Percentiles rank a stretch among this genome's conserved stretches.
phyloP scores from a whole-genome alignment of 2,329 filamentous ascomycete genomes.

The Daldinia sp. region DNA sequence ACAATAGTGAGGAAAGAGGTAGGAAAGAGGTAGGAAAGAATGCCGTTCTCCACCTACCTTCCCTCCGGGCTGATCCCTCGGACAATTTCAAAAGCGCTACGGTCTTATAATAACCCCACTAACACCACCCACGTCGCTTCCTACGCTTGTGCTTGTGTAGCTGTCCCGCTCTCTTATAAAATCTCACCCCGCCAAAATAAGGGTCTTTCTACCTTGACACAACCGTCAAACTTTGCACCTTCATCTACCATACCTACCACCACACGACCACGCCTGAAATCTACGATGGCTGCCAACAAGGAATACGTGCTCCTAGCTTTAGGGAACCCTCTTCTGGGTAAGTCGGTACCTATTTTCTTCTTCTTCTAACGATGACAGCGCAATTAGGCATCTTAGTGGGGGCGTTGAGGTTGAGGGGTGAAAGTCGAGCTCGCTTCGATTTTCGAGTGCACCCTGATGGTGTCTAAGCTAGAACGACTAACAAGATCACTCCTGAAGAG shows the following conservation, averaged over 20 bases:
- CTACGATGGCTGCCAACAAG: slow-evolving; percentile 75
- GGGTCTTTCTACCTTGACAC: slow-evolving; percentile 30
- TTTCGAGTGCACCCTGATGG: not conserved
- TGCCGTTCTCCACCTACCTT: slow-evolving; percentile 30
- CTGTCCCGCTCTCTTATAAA: slow-evolving; percentile 39
- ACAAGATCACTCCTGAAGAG: not conserved
- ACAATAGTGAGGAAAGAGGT: too few species aligned
- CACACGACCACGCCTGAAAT: slow-evolving; percentile 28
- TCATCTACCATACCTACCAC: not conserved
- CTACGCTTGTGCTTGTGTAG: not conserved
- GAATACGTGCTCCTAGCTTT: slow-evolving; percentile 90
- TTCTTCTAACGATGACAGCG: not conserved
- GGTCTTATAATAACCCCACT: slow-evolving; percentile 35
- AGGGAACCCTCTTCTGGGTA: slow-evolving; percentile 97
- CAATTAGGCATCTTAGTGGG: slow-evolving; percentile 7
- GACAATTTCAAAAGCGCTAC: slow-evolving; percentile 35
- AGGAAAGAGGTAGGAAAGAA: too few species aligned
- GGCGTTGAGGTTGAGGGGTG: not conserved
- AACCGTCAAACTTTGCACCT: slow-evolving; percentile 10
- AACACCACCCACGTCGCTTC: slow-evolving; percentile 1
- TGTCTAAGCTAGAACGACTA: slow-evolving; percentile 1
- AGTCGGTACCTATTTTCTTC: slow-evolving; percentile 47
- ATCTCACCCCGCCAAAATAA: slow-evolving; percentile 45
- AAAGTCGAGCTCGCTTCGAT: not conserved
- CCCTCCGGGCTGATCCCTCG: slow-evolving; percentile 33